Evolutionary conservation across 768 basidiomycete species (phyloP).

Genomic region (Candolleomyces efflorescens): DNA sequence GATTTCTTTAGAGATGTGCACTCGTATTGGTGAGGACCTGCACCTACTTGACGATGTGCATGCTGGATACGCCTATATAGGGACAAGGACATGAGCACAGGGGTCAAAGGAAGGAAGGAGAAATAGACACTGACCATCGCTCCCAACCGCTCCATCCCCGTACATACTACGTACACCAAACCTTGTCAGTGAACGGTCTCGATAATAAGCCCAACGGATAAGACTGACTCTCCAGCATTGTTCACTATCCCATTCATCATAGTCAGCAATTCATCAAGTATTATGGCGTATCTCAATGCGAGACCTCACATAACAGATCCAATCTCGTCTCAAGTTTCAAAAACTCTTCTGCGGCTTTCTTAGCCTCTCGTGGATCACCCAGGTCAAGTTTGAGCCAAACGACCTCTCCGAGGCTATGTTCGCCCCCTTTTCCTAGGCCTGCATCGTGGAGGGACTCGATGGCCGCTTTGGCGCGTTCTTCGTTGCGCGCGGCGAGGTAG

Average conservation of each 20-base stretch:
- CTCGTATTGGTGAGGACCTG: no score
- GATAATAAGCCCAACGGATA: no score
- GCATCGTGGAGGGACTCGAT: conserved; percentile 31
- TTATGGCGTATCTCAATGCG: no score
- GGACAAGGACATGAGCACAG: no score
- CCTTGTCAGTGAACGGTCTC: no score
- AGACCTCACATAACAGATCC: conserved; percentile 36
- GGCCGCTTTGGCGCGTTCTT: conserved; percentile 2
- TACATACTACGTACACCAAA: no score
- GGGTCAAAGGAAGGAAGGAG: no score
- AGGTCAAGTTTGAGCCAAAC: conserved; percentile 51
- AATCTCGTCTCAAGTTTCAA: conserved; percentile 45
- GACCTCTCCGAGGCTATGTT: conserved; percentile 18
- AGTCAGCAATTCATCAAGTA: background rate
- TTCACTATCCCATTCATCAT: conserved; percentile 37
- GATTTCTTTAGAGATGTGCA: no score
- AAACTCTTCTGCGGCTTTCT: conserved; percentile 45
- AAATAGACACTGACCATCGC: background rate
- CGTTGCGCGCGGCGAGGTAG: conserved; percentile 10
- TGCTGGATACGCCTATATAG: conserved; percentile 29
- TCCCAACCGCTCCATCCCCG: no score
- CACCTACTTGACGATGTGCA: conserved; percentile 41
- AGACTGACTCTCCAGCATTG: conserved; percentile 33
- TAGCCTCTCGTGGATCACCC: conserved; percentile 42
- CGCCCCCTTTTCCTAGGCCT: conserved; percentile 43